A percentile compares a stretch with the other conserved stretches of the same genome.
These are phyloP conservation scores for Adansonia madagascariensis DNA, from an alignment of 441 rosid species.

Conservation along the genomic window DNA sequence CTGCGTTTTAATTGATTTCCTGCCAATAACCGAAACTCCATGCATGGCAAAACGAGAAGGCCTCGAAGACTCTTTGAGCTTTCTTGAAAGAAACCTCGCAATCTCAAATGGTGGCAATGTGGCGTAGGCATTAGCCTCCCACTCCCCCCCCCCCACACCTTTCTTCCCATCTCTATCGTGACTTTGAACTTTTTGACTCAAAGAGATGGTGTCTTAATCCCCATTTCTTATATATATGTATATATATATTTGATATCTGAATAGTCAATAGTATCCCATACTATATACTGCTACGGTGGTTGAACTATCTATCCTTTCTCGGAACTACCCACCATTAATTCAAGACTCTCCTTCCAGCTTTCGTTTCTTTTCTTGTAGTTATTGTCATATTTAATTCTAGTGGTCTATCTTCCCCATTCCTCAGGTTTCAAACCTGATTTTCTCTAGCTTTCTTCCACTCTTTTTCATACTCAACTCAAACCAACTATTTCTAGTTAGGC, in stretches of 20 bases:
- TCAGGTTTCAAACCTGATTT: background rate
- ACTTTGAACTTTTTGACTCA: background rate
- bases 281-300: constrained; percentile 42
- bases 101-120: constrained; percentile 24
- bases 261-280: background rate
- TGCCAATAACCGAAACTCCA: background rate
- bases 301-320: constrained; percentile 46
- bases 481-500: background rate
- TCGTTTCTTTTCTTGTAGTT: constrained; percentile 44
- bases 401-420: constrained; percentile 7
- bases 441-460: background rate
- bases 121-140: background rate
- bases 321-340: constrained; percentile 59
- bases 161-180: too few species aligned
- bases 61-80: constrained; percentile 16
- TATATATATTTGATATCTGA: constrained; percentile 6
- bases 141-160: background rate
- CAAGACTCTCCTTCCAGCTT: constrained; percentile 24
- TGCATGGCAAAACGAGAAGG: background rate
- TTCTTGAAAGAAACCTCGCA: constrained; percentile 46
- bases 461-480: background rate
- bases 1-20: background rate
- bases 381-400: constrained; percentile 12
- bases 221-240: background rate
- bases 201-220: background rate